Evolutionary conservation across 306 rosid species (phyloP).

Genomic region (Medicago ruthenica): DNA sequence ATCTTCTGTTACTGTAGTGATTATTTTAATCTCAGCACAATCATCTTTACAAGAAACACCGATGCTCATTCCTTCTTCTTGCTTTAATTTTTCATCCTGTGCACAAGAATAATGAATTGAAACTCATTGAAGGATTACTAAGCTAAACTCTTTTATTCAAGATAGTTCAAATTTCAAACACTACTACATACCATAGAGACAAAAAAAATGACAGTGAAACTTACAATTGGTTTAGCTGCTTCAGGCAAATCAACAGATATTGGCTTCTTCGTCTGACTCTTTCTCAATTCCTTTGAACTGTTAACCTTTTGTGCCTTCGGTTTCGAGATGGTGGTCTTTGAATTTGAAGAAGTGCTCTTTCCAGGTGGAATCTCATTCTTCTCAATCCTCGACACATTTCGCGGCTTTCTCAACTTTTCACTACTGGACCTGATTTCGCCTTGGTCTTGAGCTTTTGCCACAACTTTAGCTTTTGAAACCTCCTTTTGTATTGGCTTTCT

Average conservation of each 20-base stretch:
- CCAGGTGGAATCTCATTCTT: constrained; percentile 48
- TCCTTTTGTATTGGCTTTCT: constrained; percentile 58
- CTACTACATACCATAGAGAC: background rate
- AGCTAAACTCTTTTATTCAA: constrained; percentile 16
- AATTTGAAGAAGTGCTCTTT: constrained; percentile 44
- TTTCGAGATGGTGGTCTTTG: constrained; percentile 45
- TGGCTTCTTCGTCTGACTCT: constrained; percentile 59
- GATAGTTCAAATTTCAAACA: background rate
- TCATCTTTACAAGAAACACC: constrained; percentile 48
- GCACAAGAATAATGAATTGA: constrained; percentile 43
- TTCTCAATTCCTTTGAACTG: constrained; percentile 48
- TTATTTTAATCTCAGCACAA: constrained; percentile 42
- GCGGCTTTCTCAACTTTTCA: constrained; percentile 58
- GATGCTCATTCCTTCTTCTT: constrained; percentile 42
- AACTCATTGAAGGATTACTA: constrained; percentile 34
- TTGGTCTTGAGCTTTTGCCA: constrained; percentile 60
- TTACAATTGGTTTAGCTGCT: constrained; percentile 56
- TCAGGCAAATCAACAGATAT: constrained; percentile 47
- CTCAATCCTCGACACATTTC: constrained; percentile 45
- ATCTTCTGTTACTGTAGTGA: constrained; percentile 41
- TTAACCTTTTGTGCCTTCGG: constrained; percentile 37
- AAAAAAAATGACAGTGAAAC: background rate
- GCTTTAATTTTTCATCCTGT: constrained; percentile 57
- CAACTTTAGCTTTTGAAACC: constrained; percentile 45
- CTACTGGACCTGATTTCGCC: constrained; percentile 49